Conservation (phyloP, 2,329 filamentous ascomycete species). For the Aspergillus fructus region DNA sequence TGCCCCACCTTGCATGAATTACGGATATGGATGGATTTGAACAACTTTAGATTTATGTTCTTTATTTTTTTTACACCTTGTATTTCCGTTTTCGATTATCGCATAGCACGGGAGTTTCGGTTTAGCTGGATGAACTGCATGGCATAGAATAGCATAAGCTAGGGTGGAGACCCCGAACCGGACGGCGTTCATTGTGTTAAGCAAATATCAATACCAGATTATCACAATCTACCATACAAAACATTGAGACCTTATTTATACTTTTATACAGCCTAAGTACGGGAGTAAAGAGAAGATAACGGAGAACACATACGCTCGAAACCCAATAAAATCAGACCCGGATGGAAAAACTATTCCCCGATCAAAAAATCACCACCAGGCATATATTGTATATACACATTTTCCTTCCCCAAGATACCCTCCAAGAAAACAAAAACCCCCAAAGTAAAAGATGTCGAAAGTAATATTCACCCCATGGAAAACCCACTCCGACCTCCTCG, state of each 20-base stretch:
- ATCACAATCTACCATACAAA: too few relatives aligned
- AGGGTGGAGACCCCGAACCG: constrained; percentile 26
- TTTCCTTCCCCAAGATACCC: neutral
- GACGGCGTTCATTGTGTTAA: constrained; percentile 1
- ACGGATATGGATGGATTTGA: constrained; percentile 37
- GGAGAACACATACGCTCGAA: constrained; percentile 2
- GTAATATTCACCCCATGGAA: constrained; percentile 46
- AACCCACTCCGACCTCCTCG: constrained; percentile 35
- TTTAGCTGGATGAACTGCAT: constrained; percentile 17
- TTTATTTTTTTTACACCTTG: neutral
- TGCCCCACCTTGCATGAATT: constrained; percentile 33
- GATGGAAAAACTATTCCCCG: constrained; percentile 20
- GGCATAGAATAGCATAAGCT: constrained; percentile 23
- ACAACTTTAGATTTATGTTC: constrained; percentile 4
- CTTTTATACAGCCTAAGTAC: neutral
- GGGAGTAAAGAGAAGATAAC: neutral
- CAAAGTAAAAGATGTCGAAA: constrained; percentile 34
- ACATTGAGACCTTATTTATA: too few relatives aligned
- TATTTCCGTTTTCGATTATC: constrained; percentile 22
- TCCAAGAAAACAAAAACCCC: neutral
- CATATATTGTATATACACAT: neutral
- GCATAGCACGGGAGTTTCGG: constrained; percentile 38
- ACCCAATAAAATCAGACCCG: neutral
- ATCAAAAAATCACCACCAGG: constrained; percentile 18
- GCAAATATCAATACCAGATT: neutral